phyloP scores from a whole-genome alignment of 768 basidiomycete genomes.

The Leccinum obscurum region DNA sequence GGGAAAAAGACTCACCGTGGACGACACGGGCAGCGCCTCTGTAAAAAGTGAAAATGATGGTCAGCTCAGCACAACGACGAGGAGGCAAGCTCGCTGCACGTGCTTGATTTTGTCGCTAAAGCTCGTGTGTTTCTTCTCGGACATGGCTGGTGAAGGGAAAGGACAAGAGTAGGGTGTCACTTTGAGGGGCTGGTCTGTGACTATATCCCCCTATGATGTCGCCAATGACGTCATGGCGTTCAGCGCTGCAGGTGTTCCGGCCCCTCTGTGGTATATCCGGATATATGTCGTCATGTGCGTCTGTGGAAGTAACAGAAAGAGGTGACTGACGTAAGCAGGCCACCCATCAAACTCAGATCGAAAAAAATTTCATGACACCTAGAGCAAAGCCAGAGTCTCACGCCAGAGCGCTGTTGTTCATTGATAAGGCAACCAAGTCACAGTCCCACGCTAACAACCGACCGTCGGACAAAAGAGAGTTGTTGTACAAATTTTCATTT shows the following conservation, averaged over 20 bases:
- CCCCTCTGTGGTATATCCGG: conserved; percentile 13
- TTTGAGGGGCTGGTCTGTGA: not conserved
- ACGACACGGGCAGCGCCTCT: conserved; percentile 40
- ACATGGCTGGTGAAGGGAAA: not conserved
- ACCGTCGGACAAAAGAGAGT: not conserved
- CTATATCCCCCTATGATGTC: not conserved
- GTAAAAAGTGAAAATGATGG: not conserved
- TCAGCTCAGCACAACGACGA: not conserved
- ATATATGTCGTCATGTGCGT: conserved; percentile 15
- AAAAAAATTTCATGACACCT: not conserved
- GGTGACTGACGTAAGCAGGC: not conserved
- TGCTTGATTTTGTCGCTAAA: conserved; percentile 22
- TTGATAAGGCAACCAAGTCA: not conserved
- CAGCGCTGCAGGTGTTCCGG: not conserved
- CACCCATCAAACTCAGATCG: not conserved
- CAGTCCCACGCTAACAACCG: too few relatives aligned
- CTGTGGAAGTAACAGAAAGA: conserved; percentile 9
- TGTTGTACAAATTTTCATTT: conserved; percentile 11
- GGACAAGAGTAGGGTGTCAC: accelerated
- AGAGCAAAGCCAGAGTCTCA: not conserved
- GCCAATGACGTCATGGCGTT: conserved; percentile 23
- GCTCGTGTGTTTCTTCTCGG: not conserved
- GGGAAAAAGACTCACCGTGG: conserved; percentile 31
- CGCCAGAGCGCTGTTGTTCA: not conserved
- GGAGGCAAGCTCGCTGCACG: not conserved